Percentiles rank a stretch among this genome's conserved stretches.
Conservation (phyloP, 371 early-diverging fungal species). For the Apophysomyces variabilis region DNA sequence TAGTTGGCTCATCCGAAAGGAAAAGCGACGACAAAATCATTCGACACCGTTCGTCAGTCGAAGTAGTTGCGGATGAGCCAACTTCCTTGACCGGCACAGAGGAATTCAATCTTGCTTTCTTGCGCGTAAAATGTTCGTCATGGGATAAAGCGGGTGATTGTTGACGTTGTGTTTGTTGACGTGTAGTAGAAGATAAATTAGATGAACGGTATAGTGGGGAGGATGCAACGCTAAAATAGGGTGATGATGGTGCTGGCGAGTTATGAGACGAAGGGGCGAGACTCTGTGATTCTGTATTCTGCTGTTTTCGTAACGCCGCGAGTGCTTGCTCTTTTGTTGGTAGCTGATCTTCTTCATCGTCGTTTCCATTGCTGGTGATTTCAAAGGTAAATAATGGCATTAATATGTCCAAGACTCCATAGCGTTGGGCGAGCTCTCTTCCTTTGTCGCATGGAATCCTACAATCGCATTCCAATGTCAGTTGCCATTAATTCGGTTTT, state of each 20-base stretch:
- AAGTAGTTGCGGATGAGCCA: conserved; percentile 10
- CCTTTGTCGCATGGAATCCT: conserved; percentile 88
- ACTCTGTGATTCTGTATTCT: neutral
- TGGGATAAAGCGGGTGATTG: conserved; percentile 7
- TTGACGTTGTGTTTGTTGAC: neutral
- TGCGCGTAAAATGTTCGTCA: conserved; percentile 13
- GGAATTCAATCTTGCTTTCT: conserved; percentile 17
- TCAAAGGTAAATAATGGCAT: conserved; percentile 72
- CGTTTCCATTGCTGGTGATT: conserved; percentile 35
- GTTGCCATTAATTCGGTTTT: neutral
- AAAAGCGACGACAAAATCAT: conserved; percentile 77
- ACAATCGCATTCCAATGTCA: neutral
- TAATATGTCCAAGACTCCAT: conserved; percentile 64
- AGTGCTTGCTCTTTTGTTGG: conserved; percentile 38
- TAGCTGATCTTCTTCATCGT: conserved; percentile 19
- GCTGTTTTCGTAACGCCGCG: conserved; percentile 17
- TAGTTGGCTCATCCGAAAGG: conserved; percentile 63
- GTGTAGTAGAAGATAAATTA: conserved; percentile 1
- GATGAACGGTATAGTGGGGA: conserved; percentile 4
- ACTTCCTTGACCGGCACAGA: neutral
- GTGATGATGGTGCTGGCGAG: conserved; percentile 5
- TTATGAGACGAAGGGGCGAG: conserved; percentile 9
- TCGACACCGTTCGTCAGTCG: conserved; percentile 60
- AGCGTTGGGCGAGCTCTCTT: conserved; percentile 72
- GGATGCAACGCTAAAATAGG: conserved; percentile 9